A percentile compares a stretch with the other conserved stretches of the same genome.
These are phyloP conservation scores for Camelina sativa DNA, from an alignment of 345 rosid species.

Conservation along the genomic window DNA sequence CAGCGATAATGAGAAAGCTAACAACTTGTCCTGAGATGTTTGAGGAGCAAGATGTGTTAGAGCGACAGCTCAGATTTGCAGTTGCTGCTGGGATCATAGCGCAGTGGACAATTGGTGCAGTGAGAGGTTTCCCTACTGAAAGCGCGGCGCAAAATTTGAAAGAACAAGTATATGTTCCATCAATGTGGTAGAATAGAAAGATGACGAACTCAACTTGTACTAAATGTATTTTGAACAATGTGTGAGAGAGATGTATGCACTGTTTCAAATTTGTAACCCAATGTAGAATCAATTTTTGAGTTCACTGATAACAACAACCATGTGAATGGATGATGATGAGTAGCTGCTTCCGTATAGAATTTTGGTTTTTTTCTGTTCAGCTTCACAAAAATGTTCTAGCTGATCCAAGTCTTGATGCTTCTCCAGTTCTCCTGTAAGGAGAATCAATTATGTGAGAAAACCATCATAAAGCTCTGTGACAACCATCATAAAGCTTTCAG, in stretches of 20 bases:
- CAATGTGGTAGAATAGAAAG: slow-evolving; percentile 78
- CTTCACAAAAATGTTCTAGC: neutral
- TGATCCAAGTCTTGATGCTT: neutral
- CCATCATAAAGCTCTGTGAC: no score
- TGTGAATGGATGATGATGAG: neutral
- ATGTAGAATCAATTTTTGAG: slow-evolving; percentile 40
- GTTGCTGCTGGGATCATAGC: slow-evolving; percentile 88
- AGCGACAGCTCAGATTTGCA: slow-evolving; percentile 88
- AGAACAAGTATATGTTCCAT: slow-evolving; percentile 92
- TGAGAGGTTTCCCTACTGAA: slow-evolving; percentile 91
- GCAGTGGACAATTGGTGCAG: slow-evolving; percentile 93
- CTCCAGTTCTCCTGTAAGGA: no score
- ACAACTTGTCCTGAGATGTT: slow-evolving; percentile 78
- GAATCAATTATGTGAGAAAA: no score
- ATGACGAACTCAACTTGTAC: slow-evolving; percentile 1
- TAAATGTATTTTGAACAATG: slow-evolving; percentile 31
- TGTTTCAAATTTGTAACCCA: slow-evolving; percentile 32
- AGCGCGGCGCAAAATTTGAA: slow-evolving; percentile 89
- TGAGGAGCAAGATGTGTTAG: slow-evolving; percentile 70
- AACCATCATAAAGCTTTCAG: no score
- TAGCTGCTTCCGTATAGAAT: neutral
- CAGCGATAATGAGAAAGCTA: slow-evolving; percentile 83
- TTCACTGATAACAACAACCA: slow-evolving; percentile 14
- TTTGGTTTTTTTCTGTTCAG: neutral
- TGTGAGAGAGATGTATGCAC: slow-evolving; percentile 19